Evolutionary conservation across 2,329 filamentous ascomycete species (phyloP).

Genomic region (Septoria petroselini): DNA sequence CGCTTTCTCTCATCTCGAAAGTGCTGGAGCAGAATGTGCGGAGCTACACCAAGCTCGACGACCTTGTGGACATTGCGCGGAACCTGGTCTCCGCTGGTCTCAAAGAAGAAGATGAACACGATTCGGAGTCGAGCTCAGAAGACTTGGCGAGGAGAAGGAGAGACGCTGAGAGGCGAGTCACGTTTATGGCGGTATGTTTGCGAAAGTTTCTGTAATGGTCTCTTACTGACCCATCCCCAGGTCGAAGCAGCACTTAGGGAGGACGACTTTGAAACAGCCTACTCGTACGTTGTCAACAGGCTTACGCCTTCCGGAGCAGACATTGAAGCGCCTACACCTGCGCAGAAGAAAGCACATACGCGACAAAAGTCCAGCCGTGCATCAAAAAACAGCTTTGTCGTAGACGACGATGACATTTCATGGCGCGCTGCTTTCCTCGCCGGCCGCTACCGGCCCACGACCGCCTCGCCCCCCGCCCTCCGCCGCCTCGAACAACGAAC

Average conservation of each 20-base stretch:
- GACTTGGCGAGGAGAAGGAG: slow-evolving; percentile 25
- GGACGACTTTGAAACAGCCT: slow-evolving; percentile 81
- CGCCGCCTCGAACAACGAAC: slow-evolving; percentile 76
- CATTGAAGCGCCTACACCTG: slow-evolving; percentile 20
- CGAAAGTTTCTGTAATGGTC: slow-evolving; percentile 28
- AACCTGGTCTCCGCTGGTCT: slow-evolving; percentile 61
- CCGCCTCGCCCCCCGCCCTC: slow-evolving; percentile 54
- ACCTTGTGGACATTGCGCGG: slow-evolving; percentile 65
- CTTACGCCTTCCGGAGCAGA: slow-evolving; percentile 45
- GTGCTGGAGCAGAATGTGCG: slow-evolving; percentile 72
- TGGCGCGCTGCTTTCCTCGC: slow-evolving; percentile 77
- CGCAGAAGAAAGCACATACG: slow-evolving; percentile 8
- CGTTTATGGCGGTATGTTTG: slow-evolving; percentile 62
- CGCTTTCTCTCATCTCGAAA: slow-evolving; percentile 68
- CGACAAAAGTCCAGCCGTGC: slow-evolving; percentile 25
- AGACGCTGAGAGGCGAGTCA: slow-evolving; percentile 62
- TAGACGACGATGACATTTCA: slow-evolving; percentile 60
- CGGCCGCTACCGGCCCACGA: slow-evolving; percentile 62
- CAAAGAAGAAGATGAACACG: slow-evolving; percentile 30
- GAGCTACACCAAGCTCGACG: slow-evolving; percentile 71
- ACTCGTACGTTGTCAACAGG: slow-evolving; percentile 75
- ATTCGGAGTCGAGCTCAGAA: slow-evolving; percentile 35
- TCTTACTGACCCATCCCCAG: not conserved
- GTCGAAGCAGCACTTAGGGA: slow-evolving; percentile 70
- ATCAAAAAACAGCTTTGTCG: slow-evolving; percentile 13